These are phyloP conservation scores for Fusarium xyrophilum DNA, from an alignment of 2,329 filamentous ascomycete species.

Conservation along the genomic window DNA sequence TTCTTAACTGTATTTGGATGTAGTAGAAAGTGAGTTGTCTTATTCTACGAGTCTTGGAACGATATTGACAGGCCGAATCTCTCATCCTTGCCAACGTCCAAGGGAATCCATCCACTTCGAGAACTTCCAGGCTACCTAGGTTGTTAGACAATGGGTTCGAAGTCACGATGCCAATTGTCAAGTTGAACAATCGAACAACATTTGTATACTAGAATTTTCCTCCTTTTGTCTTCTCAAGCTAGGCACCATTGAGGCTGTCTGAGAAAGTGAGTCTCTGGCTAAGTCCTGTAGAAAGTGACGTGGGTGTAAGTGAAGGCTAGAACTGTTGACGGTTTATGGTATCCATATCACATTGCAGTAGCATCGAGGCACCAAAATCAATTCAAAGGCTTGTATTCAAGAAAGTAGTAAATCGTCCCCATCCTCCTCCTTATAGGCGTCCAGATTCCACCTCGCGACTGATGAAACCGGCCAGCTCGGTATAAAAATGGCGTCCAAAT, in stretches of 20 bases:
- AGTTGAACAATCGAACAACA: background rate
- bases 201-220: too few species aligned
- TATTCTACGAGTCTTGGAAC: too few species aligned
- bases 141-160: background rate
- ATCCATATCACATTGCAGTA: background rate
- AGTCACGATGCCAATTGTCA: background rate
- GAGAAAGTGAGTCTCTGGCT: background rate
- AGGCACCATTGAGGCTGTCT: background rate
- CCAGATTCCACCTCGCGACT: constrained; percentile 3
- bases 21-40: too few species aligned
- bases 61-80: background rate
- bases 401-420: constrained; percentile 21
- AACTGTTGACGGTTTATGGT: background rate
- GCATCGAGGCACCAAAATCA: background rate
- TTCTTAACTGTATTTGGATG: background rate
- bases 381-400: constrained; percentile 35
- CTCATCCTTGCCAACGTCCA: background rate
- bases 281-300: background rate
- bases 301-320: background rate
- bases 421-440: constrained; percentile 1
- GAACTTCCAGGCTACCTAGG: background rate
- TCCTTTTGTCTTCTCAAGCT: accelerated
- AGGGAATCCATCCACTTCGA: background rate
- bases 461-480: constrained; percentile 7
- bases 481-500: constrained; percentile 27